Percentiles rank a stretch among this genome's conserved stretches.
Conservation (phyloP, 208 protist genomes). For the Trichomonas tenax region DNA sequence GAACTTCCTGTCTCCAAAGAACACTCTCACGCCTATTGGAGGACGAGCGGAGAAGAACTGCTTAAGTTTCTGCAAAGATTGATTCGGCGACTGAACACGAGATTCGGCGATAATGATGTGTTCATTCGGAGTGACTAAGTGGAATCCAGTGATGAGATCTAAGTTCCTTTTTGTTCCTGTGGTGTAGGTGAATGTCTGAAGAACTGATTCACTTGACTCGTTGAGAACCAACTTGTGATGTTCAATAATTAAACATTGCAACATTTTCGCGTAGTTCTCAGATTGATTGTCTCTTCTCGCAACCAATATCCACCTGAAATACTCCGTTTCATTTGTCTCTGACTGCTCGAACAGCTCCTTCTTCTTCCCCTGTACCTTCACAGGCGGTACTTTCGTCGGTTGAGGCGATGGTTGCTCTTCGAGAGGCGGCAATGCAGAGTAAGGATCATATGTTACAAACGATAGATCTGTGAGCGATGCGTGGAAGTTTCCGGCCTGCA, state of each 20-base stretch:
- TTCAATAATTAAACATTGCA: neutral
- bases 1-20: neutral
- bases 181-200: neutral
- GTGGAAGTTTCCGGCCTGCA: neutral
- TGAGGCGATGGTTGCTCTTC: neutral
- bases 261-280: neutral
- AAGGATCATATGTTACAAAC: neutral
- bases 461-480: neutral
- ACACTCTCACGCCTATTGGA: neutral
- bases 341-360: neutral
- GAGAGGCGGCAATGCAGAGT: neutral
- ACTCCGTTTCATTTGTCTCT: neutral
- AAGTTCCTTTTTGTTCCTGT: neutral
- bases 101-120: neutral
- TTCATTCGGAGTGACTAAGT: neutral
- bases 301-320: neutral
- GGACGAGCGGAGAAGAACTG: neutral
- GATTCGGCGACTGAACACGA: neutral
- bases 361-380: neutral
- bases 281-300: neutral
- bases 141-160: neutral
- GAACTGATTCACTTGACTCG: neutral
- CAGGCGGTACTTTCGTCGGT: neutral
- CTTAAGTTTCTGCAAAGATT: neutral
- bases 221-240: neutral